Evolutionary conservation across 768 basidiomycete genomes (phyloP).

Genomic region (Termitomyces sp.): DNA sequence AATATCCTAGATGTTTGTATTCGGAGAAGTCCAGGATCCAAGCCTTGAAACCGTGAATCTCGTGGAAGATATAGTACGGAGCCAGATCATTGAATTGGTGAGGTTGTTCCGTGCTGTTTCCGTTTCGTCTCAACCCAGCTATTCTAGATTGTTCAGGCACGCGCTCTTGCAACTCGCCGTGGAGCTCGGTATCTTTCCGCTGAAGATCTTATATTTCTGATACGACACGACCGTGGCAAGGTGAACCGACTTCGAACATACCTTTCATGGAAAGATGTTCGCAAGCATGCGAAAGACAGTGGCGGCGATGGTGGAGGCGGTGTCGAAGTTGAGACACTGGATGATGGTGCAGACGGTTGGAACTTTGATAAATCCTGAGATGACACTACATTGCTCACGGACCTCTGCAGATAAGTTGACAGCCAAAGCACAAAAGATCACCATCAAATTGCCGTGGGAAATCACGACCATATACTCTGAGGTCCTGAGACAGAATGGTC

Average conservation of each 20-base stretch:
- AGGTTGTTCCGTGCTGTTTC: constrained; percentile 14
- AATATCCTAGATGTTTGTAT: constrained; percentile 81
- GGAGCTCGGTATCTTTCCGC: constrained; percentile 83
- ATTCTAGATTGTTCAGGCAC: constrained; percentile 80
- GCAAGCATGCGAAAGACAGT: constrained; percentile 90
- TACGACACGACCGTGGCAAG: constrained; percentile 90
- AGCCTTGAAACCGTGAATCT: constrained; percentile 82
- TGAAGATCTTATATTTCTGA: constrained; percentile 95
- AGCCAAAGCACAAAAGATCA: constrained; percentile 86
- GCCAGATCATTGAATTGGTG: constrained; percentile 89
- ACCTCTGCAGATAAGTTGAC: constrained; percentile 62
- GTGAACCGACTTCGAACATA: constrained; percentile 92
- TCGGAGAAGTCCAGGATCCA: constrained; percentile 92
- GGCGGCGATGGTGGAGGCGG: constrained; percentile 77
- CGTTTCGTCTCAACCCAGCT: background rate
- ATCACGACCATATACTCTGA: constrained; percentile 89
- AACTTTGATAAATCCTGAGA: background rate
- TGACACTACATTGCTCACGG: background rate
- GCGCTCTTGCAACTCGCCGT: constrained; percentile 74
- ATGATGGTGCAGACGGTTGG: constrained; percentile 79
- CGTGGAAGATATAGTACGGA: constrained; percentile 91
- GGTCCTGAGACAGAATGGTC: constrained; percentile 65
- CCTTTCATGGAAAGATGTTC: constrained; percentile 95
- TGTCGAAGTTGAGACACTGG: constrained; percentile 77
- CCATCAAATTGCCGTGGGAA: constrained; percentile 96